A percentile compares a stretch with the other conserved stretches of the same genome.
These are phyloP conservation scores for Ormosia emarginata DNA, from an alignment of 306 rosid species.

Conservation along the genomic window DNA sequence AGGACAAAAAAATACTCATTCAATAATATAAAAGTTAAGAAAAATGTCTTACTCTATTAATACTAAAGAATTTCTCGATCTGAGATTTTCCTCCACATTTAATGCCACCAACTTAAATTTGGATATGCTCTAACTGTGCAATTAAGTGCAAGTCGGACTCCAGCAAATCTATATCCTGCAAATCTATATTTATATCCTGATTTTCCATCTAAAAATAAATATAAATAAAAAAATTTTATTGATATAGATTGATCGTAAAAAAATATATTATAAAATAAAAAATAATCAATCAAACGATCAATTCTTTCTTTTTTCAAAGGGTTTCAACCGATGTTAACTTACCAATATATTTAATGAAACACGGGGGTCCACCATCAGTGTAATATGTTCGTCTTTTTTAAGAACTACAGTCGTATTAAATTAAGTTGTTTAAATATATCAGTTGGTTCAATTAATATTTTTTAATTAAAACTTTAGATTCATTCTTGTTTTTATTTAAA, in stretches of 20 bases:
- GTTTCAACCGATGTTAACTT: neutral
- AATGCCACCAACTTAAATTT: too few species aligned
- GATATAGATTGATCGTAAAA: too few species aligned
- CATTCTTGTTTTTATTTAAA: neutral
- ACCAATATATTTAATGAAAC: neutral
- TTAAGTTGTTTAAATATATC: neutral
- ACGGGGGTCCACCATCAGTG: neutral
- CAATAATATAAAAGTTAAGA: too few species aligned
- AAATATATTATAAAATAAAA: too few species aligned
- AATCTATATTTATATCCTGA: too few species aligned
- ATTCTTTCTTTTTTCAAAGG: neutral
- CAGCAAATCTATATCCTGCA: neutral
- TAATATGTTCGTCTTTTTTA: neutral
- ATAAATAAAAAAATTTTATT: too few species aligned
- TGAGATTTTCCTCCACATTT: too few species aligned
- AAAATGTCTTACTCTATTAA: too few species aligned
- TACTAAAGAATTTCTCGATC: too few species aligned
- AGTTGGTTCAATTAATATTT: neutral
- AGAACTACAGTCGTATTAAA: neutral
- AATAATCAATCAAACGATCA: neutral
- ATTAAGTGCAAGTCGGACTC: neutral
- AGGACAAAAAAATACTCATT: too few species aligned
- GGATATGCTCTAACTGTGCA: neutral
- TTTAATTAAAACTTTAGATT: neutral
- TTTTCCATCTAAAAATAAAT: too few species aligned